Evolutionary conservation across 2,329 filamentous ascomycete genomes (phyloP), one percentile per base, ranked within the genome.

Genomic region (Paraphaeosphaeria minitans): DNA sequence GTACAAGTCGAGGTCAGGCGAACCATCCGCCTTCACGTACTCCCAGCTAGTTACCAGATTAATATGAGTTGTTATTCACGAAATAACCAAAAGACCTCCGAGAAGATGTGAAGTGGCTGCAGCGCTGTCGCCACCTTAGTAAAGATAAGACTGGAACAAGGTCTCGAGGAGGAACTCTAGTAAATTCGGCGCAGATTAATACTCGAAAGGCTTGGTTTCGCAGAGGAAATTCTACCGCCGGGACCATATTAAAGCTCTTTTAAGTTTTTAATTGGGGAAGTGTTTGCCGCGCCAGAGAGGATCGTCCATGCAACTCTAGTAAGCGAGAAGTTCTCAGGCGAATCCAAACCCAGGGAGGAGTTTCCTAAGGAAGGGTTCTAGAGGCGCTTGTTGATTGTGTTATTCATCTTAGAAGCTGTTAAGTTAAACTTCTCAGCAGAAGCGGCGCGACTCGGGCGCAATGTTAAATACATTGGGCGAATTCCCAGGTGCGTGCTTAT

Each of bases 41-140:
- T 83, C 80, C 80, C 81, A 83, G 19, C 72, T 75, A 7, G 79
- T 72, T 72, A 6, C 79, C 80, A 1, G 75, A 77, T 24, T 69
- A 69, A 57, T 75, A 76, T 33, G 69, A 56, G 6, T 73, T 56
- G 29, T 79, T 68, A 4, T 61, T 69, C 0, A 81, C 60, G 80
- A 82, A 82, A 3, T 69, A 2, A 71, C 68, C 80, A 80, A 82
- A 13, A 81, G 68, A 7, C 65, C 68, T 27, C 75, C 65, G 0
- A 82, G 67, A 1, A 82, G 67, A 22, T 72, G 64, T 2, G 60
- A 66, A 0, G 68, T 58, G 3, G 66, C 62, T 4, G 35, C 4
- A 3, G 55, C 54, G 41, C 56, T 61, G 9, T 62, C 55, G 16
- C 21, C 43, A 10, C 43, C 49, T 35, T 56, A 56, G 4, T 71